Percentiles rank a stretch among this genome's conserved stretches.
Evolutionary conservation across 108 stramenopile genomes (phyloP).

Genomic region (Nitzschia putrida): DNA sequence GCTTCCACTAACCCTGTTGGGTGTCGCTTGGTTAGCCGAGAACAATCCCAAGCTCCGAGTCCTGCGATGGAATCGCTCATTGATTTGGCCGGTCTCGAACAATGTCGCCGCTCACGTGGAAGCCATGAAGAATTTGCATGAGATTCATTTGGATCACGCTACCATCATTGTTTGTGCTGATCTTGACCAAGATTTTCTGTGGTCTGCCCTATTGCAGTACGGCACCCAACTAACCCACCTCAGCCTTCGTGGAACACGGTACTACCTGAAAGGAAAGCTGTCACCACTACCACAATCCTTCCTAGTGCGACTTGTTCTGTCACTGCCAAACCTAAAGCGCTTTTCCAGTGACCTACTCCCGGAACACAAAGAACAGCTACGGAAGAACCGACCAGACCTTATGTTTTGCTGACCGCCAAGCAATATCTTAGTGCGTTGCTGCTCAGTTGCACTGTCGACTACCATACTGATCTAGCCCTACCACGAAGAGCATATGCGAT

Average conservation of each 20-base stretch:
- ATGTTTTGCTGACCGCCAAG: conserved; percentile 21
- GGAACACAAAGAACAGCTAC: conserved; percentile 37
- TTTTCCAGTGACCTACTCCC: conserved; percentile 45
- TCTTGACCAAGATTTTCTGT: conserved; percentile 21
- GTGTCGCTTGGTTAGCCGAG: conserved; percentile 30
- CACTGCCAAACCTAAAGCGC: conserved; percentile 32
- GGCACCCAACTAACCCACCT: conserved; percentile 29
- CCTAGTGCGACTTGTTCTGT: conserved; percentile 44
- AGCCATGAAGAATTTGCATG: conserved; percentile 40
- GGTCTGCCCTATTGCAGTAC: conserved; percentile 28
- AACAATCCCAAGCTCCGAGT: conserved; percentile 36
- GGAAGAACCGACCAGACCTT: conserved; percentile 42
- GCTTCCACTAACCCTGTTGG: conserved; percentile 21
- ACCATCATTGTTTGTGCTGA: conserved; percentile 21
- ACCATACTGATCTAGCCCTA: too few relatives aligned
- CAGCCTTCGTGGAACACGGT: conserved; percentile 36
- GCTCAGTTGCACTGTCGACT: too few relatives aligned
- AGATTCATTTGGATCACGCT: conserved; percentile 39
- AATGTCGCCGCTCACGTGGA: conserved; percentile 29
- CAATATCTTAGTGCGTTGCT: too few relatives aligned
- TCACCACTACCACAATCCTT: conserved; percentile 29
- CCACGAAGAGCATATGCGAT: too few relatives aligned
- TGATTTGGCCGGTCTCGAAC: conserved; percentile 40
- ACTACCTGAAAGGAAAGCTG: conserved; percentile 24
- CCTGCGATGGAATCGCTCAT: conserved; percentile 45